phyloP scores from a whole-genome alignment of 2,329 filamentous ascomycete genomes.

The Venturia aucupariae region DNA sequence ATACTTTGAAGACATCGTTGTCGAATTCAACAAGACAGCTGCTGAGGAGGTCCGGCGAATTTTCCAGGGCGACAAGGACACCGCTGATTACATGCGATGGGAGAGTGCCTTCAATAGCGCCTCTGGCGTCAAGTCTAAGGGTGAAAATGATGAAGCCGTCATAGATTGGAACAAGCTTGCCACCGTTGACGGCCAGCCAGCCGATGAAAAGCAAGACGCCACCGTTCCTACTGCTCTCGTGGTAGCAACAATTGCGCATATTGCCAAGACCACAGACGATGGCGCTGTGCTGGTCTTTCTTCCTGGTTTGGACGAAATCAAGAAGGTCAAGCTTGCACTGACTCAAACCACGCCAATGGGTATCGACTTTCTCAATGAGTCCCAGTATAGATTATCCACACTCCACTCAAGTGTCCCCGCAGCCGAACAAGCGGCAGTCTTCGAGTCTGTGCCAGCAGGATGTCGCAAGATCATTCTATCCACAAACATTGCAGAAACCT shows the following conservation, averaged over 20 bases:
- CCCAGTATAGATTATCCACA: constrained; percentile 34
- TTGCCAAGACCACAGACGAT: constrained; percentile 8
- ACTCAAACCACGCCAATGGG: constrained; percentile 19
- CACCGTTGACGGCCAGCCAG: neutral
- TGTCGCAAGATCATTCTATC: constrained; percentile 41
- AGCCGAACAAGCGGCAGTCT: constrained; percentile 37
- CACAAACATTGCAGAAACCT: constrained; percentile 44
- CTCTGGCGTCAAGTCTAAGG: neutral
- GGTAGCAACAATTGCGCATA: constrained; percentile 13
- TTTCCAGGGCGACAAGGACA: neutral
- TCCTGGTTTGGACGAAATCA: constrained; percentile 35
- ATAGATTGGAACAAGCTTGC: constrained; percentile 6
- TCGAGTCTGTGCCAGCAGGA: constrained; percentile 30
- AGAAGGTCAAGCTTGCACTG: constrained; percentile 20
- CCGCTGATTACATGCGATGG: neutral
- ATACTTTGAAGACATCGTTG: constrained; percentile 34
- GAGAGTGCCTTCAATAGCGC: neutral
- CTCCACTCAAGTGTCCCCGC: constrained; percentile 40
- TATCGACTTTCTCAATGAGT: constrained; percentile 32
- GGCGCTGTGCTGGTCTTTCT: constrained; percentile 40
- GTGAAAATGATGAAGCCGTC: neutral
- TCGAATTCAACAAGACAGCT: constrained; percentile 17
- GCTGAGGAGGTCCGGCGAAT: constrained; percentile 18
- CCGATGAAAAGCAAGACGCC: neutral
- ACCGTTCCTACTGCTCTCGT: constrained; percentile 4